phyloP scores from a whole-genome alignment of 441 rosid species.

The Gossypium laxum region DNA sequence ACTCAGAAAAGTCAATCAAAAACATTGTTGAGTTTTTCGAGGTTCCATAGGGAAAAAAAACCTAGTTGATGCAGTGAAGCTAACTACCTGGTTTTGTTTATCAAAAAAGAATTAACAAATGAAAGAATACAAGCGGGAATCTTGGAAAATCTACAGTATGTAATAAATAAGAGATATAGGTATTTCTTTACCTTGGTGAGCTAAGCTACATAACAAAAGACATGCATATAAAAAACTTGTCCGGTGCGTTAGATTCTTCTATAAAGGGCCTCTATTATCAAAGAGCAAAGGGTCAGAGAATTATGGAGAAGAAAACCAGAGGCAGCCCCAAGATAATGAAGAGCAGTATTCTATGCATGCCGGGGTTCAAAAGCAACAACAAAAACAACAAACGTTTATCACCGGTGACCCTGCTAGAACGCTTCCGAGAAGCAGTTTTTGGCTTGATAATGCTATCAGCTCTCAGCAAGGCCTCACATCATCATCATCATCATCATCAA shows the following conservation, averaged over 20 bases:
- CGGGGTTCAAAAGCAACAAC: slow-evolving; percentile 28
- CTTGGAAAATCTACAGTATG: neutral
- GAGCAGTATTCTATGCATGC: slow-evolving; percentile 43
- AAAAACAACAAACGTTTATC: slow-evolving; percentile 30
- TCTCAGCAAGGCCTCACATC: slow-evolving; percentile 25
- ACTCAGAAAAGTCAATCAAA: neutral
- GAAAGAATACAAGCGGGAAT: neutral
- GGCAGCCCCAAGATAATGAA: slow-evolving; percentile 26
- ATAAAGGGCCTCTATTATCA: neutral
- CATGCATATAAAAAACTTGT: slow-evolving; percentile 14
- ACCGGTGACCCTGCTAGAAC: slow-evolving; percentile 47
- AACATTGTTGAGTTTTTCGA: neutral
- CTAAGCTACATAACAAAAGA: slow-evolving; percentile 1
- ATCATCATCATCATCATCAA: neutral
- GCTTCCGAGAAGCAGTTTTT: slow-evolving; percentile 55
- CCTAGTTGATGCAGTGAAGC: neutral
- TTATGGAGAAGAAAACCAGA: slow-evolving; percentile 19
- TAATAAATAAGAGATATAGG: neutral
- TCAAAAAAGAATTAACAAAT: neutral
- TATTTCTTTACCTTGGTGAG: neutral
- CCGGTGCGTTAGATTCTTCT: slow-evolving; percentile 21
- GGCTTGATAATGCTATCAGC: slow-evolving; percentile 65
- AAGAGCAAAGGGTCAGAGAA: slow-evolving; percentile 13
- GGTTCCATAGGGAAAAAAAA: neutral
- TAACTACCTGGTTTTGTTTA: neutral